Evolutionary conservation across 106 monocot species (phyloP).

Genomic region (Cymbidium sinense): DNA sequence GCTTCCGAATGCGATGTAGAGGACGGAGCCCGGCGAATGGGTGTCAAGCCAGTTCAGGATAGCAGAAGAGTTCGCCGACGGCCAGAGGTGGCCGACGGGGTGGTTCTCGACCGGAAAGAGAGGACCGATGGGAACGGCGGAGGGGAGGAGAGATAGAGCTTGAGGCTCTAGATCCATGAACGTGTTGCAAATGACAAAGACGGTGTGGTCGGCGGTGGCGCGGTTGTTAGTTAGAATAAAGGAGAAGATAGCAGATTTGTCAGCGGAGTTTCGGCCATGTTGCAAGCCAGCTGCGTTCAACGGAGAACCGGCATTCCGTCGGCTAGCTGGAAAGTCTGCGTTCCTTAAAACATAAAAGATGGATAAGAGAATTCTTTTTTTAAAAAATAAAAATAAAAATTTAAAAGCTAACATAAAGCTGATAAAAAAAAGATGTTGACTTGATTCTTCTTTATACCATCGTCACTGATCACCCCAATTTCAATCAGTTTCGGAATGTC

Average conservation of each 20-base stretch:
- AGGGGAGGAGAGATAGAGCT: conserved; percentile 4
- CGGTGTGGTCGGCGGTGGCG: too few species aligned
- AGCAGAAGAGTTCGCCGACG: conserved; percentile 9
- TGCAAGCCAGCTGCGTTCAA: too few species aligned
- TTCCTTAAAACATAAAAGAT: too few species aligned
- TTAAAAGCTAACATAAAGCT: too few species aligned
- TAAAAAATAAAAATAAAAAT: too few species aligned
- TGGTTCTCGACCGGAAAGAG: conserved; percentile 8
- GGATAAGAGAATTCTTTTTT: too few species aligned
- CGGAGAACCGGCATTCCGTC: too few species aligned
- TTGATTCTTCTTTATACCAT: too few species aligned
- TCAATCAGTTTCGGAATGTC: neutral
- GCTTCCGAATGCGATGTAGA: conserved; percentile 30
- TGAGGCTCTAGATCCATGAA: conserved; percentile 20
- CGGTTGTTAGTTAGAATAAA: neutral
- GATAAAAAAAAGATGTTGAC: too few species aligned
- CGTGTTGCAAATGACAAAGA: conserved; percentile 32
- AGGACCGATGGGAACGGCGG: conserved; percentile 10
- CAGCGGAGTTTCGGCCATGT: conserved; percentile 10
- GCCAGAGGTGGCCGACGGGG: conserved; percentile 15
- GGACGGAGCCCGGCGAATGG: conserved; percentile 12
- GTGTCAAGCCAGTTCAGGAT: conserved; percentile 19
- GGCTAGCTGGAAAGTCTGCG: neutral
- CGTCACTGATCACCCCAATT: too few species aligned
- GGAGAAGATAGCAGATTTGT: conserved; percentile 7